A percentile compares a stretch with the other conserved stretches of the same genome.
These are phyloP conservation scores for Rhodofomes roseus DNA, from an alignment of 1,284 basidiomycete genomes.

Conservation along the genomic window DNA sequence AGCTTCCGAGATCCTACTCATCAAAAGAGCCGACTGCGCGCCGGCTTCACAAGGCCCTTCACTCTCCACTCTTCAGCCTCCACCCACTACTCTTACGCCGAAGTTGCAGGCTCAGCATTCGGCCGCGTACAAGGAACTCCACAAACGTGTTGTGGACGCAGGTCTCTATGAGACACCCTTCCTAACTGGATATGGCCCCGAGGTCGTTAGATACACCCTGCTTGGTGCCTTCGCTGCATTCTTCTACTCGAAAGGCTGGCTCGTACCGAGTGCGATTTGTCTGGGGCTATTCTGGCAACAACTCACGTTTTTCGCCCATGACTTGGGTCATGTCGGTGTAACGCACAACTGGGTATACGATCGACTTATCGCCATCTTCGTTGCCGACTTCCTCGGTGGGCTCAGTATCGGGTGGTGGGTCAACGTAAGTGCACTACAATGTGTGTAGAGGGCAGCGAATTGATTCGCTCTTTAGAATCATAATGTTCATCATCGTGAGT, in stretches of 20 bases:
- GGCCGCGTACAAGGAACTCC: slow-evolving; percentile 78
- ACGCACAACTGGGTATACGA: slow-evolving; percentile 87
- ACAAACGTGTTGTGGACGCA: slow-evolving; percentile 70
- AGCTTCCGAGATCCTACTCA: slow-evolving; percentile 62
- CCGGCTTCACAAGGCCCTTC: slow-evolving; percentile 36
- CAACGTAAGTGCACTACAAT: slow-evolving; percentile 57
- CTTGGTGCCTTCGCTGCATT: slow-evolving; percentile 59
- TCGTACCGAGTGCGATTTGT: slow-evolving; percentile 69
- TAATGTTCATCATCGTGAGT: slow-evolving; percentile 90
- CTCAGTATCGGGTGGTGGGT: slow-evolving; percentile 98
- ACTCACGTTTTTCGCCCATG: slow-evolving; percentile 89
- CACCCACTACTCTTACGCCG: slow-evolving; percentile 52
- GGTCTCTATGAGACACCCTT: slow-evolving; percentile 87
- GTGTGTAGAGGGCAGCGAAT: not conserved
- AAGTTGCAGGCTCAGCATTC: slow-evolving; percentile 70
- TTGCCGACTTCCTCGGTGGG: slow-evolving; percentile 88
- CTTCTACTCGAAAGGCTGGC: slow-evolving; percentile 64
- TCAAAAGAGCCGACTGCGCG: slow-evolving; percentile 34
- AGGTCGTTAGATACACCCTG: slow-evolving; percentile 73
- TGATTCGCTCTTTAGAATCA: slow-evolving; percentile 66
- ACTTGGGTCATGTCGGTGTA: slow-evolving; percentile 92
- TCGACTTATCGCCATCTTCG: slow-evolving; percentile 75
- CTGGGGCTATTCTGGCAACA: slow-evolving; percentile 96
- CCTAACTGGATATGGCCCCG: slow-evolving; percentile 87
- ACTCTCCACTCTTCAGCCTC: slow-evolving; percentile 46